Base-by-base conservation (phyloP, 1,284 basidiomycete genomes). In the Nidula niveotomentosa region DNA sequence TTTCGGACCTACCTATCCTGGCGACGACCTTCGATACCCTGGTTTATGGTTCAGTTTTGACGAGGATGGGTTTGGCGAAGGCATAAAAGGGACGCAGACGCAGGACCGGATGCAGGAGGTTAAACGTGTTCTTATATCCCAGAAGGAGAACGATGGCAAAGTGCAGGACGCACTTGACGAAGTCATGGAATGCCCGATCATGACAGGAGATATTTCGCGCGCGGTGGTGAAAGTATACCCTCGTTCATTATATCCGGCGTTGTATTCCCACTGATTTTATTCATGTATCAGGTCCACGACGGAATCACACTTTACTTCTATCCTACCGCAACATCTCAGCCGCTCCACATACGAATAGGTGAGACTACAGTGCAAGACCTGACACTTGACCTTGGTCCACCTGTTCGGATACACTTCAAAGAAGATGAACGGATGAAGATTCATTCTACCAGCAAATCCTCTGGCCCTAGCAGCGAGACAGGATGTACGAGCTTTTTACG, bases 381-480 rank as follows among this genome's bases (percentile, higher is more conserved):
- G 34, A 80, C 77, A 2, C 76, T 90, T 36, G 91, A 93, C 60
- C 74, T 96, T 6, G 93, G 93, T 2, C 77, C 89, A 9, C 93
- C 93, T 6, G 72, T 86, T n/a, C 79, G 88, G 43, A 76, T 86
- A 53, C 88, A 90, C 68, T 91, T 91, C 73, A 93, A 94, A 66
- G 91, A 94, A 58, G 93, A 95, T 63, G 88, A 93, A 61, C 76
- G 93, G 55, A 90, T 96, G 85, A 82, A 81, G 13, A 93, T 93
- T 41, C 91, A 93, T 61, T 79, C 86, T 1, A 80, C 78, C 3
- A 73, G 62, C 35, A 72, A 67, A 13, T 62, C 70, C 10, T 62
- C 69, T 1, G 78, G 79, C 37, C 68, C 69, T 17, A 77, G 78
- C 36, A 69, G 70, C 41, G 76, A 76, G 58, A 71, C 76, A 36